Evolutionary conservation across 768 basidiomycete genomes (phyloP), one percentile per base, ranked within the genome.

Genomic region (Russula earlei): DNA sequence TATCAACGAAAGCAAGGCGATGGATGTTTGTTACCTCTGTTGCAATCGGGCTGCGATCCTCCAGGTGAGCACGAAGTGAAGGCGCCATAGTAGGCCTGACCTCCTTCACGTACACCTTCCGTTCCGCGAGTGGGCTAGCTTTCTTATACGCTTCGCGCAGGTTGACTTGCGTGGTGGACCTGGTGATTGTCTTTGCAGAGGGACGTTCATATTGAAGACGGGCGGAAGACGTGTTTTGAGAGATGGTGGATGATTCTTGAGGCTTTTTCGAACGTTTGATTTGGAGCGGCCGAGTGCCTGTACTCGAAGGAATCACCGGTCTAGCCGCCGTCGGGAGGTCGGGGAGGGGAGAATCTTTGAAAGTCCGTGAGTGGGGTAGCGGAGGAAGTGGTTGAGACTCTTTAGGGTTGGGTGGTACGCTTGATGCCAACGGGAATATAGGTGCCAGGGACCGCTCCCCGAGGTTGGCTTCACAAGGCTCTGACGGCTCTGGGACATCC

Each of bases 221-320:
- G 2, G 19, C 11, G 19, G 19, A 38, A 9, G 38, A 19, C 20
- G 38, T 2, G 24, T n/a, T 40, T 20, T 48, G 46, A 20, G 29
- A 27, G 12, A 27, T 10, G 34, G 7, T 24, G n/a, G 41, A 40
- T 25, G 8, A 15, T 24, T 31, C 45, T 25, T 29, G 34, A 33
- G 8, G 41, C 41, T 43, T 49, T 46, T 33, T 54, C n/a, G 47
- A 43, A 54, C 47, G 57, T 12, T 54, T 25, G 15, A 58, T 58
- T 14, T 27, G 47, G 14, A 58, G 46, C 6, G 52, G 57, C 14
- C 47, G 57, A 25, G 57, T 49, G 19, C 40, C 27, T 17, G 52
- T n/a, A 0, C 8, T 25, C 17, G 41, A 20, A 2, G 15, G 27
- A 6, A 43, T 22, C 11, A 24, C 25, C 11, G 24, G 51, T 38